Conservation (phyloP, 495 filamentous ascomycete genomes). For the Penicillium bialowiezense region DNA sequence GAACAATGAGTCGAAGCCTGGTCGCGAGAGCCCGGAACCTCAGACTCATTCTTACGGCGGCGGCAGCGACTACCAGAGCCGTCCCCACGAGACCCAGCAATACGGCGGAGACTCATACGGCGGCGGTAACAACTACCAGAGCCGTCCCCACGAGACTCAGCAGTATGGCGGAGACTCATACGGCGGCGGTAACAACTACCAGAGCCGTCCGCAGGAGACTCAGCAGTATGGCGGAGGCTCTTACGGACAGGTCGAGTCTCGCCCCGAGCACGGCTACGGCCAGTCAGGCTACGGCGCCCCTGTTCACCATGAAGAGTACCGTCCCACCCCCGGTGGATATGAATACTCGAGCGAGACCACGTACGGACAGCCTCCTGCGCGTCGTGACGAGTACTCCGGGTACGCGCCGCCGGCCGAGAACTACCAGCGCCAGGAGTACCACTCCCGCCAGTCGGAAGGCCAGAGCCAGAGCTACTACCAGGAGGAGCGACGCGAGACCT, state of each 20-base stretch:
- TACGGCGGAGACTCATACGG: constrained; percentile 34
- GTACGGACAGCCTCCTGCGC: constrained; percentile 6
- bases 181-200: constrained; percentile 25
- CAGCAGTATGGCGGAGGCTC: constrained; percentile 37
- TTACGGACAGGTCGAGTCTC: constrained; percentile 5
- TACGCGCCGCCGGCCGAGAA: constrained; percentile 10
- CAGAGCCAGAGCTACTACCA: constrained; percentile 18
- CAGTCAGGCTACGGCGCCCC: constrained; percentile 4
- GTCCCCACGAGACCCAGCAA: constrained; percentile 33
- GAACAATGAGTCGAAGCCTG: constrained; percentile 26
- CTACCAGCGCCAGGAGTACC: constrained; percentile 22
- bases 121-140: too few relatives aligned
- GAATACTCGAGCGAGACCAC: constrained; percentile 12
- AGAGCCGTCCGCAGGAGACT: constrained; percentile 28
- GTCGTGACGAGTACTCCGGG: constrained; percentile 4
- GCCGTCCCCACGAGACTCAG: too few relatives aligned
- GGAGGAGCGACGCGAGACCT: constrained; percentile 17
- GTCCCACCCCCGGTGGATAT: constrained; percentile 6
- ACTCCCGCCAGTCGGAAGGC: constrained; percentile 30
- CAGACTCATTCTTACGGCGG: constrained; percentile 27
- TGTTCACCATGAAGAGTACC: constrained; percentile 9
- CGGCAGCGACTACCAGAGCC: constrained; percentile 18
- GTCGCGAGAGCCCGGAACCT: constrained; percentile 29
- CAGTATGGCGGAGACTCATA: too few relatives aligned
- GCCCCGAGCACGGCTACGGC: constrained; percentile 8